Base-by-base conservation (phyloP, 306 rosid species). In the Trifolium subterraneum region DNA sequence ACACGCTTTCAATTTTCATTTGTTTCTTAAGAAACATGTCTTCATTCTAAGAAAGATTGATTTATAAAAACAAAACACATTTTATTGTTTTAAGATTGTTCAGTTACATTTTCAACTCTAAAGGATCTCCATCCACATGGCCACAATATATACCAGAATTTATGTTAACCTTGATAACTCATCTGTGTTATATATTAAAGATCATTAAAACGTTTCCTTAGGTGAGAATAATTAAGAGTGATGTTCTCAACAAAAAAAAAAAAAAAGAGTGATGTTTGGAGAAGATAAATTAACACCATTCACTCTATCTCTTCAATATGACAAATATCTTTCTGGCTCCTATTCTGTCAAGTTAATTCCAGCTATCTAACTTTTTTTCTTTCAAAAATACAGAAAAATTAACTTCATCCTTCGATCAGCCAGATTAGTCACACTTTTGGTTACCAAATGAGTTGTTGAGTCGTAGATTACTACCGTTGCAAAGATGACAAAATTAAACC, bases 401-500 rank as follows among this genome's bases (percentile, higher is more conserved):
- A 8, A 65, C 15, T 31, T 50, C 71, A 59, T 56, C 20, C 39
- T 68, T 68, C 38, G 23, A 44, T 72, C 44, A 20, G 50, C 63
- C 54, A 45, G 15, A 31, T 36, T 15, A 15, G 52, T 76, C 65
- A 55, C 52, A 55, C 35, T 64, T 55, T 62, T 5, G 60, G 54
- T 68, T 22, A 58, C 65, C 22, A 64, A 68, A 19, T 41, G 35
- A 75, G 72, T 41, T 23, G 6, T 38, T 12, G 29, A 74, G 78
- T 59, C 15, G 70, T 59, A 48, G 45, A n/a, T 22, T 75, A 70
- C 84, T 81, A 88, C 55, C 82, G 84, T 8, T 35, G 88, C 79
- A 94, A 11, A 68, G 90, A 90, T 63, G 99, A 86, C 78, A 92
- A 75, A 50, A 70, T 76, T 69, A 90, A 85, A 71, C 89, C 93